Conservation (phyloP, 139 green algal species). For the Chlamydomonas sphaeroides region DNA sequence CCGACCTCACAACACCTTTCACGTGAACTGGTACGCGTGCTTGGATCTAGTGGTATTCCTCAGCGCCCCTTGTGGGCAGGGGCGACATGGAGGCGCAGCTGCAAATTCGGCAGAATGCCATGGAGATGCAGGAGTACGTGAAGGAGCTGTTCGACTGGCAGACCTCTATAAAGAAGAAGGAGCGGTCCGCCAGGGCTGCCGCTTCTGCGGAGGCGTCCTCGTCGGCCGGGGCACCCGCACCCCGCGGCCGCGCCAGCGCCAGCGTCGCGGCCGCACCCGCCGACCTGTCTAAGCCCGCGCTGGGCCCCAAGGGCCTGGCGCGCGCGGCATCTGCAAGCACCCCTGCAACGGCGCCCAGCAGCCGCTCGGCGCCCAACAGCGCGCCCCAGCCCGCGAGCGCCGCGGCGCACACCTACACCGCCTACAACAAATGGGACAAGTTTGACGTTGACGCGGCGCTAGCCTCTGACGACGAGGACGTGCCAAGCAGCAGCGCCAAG, state of each 20-base stretch:
- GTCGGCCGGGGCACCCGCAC: constrained; percentile 24
- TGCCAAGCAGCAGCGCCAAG: not conserved
- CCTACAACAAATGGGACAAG: constrained; percentile 77
- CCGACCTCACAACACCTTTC: too few relatives aligned
- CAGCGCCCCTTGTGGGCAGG: too few relatives aligned
- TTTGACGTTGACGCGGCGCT: constrained; percentile 75
- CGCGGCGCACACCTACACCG: constrained; percentile 75
- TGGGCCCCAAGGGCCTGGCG: not conserved
- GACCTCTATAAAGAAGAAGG: constrained; percentile 61
- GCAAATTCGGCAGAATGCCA: constrained; percentile 67
- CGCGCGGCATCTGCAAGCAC: too few relatives aligned
- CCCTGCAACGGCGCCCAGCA: not conserved
- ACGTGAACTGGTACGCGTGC: too few relatives aligned
- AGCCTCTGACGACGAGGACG: constrained; percentile 45
- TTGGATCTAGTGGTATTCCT: too few relatives aligned
- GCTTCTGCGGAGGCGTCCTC: not conserved
- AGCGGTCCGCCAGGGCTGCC: constrained; percentile 18
- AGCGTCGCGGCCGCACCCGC: constrained; percentile 43
- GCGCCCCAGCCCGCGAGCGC: constrained; percentile 17
- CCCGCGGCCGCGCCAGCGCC: constrained; percentile 32
- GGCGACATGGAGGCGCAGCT: constrained; percentile 69
- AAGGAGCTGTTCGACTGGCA: constrained; percentile 72
- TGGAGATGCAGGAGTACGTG: constrained; percentile 74
- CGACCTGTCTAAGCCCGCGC: constrained; percentile 42
- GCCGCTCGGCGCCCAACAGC: too few relatives aligned